Evolutionary conservation across 345 rosid genomes (phyloP).

Genomic region (Psidium friedrichsthalianum): DNA sequence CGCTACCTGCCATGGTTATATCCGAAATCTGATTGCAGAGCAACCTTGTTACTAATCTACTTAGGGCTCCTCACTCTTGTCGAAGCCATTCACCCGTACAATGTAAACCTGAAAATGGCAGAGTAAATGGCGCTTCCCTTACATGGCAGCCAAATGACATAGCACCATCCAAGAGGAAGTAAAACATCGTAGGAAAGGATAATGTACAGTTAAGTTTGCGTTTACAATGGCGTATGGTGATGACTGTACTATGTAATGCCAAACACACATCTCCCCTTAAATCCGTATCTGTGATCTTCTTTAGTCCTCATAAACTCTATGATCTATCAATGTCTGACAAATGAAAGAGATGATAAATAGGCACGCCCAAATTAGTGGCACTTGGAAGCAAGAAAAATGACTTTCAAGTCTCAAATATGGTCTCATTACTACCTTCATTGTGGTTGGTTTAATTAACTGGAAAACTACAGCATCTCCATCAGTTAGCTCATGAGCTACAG

Average conservation of each 20-base stretch:
- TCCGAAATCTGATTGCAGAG: not conserved
- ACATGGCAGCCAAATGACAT: not conserved
- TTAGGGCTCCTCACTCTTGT: not conserved
- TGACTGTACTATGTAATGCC: not conserved
- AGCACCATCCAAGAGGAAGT: not conserved
- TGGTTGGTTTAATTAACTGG: slow-evolving; percentile 30
- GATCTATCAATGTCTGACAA: not conserved
- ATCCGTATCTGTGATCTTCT: not conserved
- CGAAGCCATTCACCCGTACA: slow-evolving; percentile 20
- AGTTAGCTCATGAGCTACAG: slow-evolving; percentile 45
- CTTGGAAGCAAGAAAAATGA: not conserved
- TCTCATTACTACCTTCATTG: slow-evolving; percentile 33
- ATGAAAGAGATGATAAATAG: too few species aligned
- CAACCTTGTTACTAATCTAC: not conserved
- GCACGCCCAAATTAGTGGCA: not conserved
- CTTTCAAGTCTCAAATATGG: not conserved
- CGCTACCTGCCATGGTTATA: too few species aligned
- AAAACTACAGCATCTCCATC: slow-evolving; percentile 65
- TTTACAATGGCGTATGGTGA: not conserved
- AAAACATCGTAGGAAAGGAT: not conserved
- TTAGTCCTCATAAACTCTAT: not conserved
- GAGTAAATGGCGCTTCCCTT: not conserved
- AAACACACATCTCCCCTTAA: not conserved
- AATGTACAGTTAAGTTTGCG: not conserved
- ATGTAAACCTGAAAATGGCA: slow-evolving; percentile 24